phyloP scores from a whole-genome alignment of 305 asterid genomes.

The Nicotiana rustica region DNA sequence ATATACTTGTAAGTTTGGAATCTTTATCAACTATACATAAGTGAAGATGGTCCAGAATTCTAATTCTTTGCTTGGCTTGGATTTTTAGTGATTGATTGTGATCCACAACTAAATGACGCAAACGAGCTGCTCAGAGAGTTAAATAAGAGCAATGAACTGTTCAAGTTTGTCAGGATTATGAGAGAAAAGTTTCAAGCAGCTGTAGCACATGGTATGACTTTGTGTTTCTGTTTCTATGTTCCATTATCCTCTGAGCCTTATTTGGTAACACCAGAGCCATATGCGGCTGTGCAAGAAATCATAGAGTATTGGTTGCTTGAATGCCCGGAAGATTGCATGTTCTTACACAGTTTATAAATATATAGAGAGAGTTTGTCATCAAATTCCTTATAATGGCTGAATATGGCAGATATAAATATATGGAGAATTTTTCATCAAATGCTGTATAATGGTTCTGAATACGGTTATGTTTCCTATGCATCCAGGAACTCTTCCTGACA shows the following conservation, averaged over 20 bases:
- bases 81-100: constrained; percentile 72
- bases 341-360: constrained; percentile 20
- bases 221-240: constrained; percentile 35
- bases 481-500: constrained; percentile 54
- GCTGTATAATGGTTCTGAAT: constrained; percentile 41
- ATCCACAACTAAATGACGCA: constrained; percentile 71
- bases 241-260: constrained; percentile 11
- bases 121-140: constrained; percentile 71
- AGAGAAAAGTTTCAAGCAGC: constrained; percentile 86
- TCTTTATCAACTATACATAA: constrained; percentile 9
- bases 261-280: constrained; percentile 10
- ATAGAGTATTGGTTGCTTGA: constrained; percentile 23
- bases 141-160: constrained; percentile 79
- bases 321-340: neutral
- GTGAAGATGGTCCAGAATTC: constrained; percentile 10
- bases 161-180: constrained; percentile 90
- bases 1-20: constrained; percentile 70
- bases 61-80: constrained; percentile 30
- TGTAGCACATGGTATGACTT: constrained; percentile 61
- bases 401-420: constrained; percentile 27
- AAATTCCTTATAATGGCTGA: constrained; percentile 34
- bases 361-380: neutral
- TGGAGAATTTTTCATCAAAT: neutral
- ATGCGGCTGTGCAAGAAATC: constrained; percentile 24
- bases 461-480: constrained; percentile 33